Percentiles rank a stretch among this genome's conserved stretches.
These are phyloP conservation scores for Cladophialophora psammophila DNA, from an alignment of 2,329 filamentous ascomycete genomes.

Conservation along the genomic window DNA sequence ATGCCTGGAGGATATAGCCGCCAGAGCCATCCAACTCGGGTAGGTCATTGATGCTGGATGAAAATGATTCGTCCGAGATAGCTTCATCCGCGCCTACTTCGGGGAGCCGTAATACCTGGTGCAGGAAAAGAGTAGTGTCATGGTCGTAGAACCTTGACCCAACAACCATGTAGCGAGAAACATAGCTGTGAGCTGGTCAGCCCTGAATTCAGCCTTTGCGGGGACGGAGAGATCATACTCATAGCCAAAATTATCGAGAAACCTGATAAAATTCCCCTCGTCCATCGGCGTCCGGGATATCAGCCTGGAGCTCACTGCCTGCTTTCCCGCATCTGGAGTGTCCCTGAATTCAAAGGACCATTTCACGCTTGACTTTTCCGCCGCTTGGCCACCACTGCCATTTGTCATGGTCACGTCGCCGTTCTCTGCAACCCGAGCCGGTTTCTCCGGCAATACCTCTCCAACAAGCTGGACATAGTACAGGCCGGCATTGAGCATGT, in stretches of 20 bases:
- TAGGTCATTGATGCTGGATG: conserved; percentile 51
- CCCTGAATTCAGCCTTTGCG: conserved; percentile 3
- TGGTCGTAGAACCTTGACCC: conserved; percentile 66
- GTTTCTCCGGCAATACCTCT: conserved; percentile 41
- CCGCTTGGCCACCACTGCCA: conserved; percentile 10
- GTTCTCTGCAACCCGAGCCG: conserved; percentile 6
- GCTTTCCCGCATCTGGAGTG: conserved; percentile 59
- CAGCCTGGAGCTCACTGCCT: conserved; percentile 61
- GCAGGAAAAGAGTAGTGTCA: conserved; percentile 64
- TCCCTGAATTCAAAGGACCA: conserved; percentile 59
- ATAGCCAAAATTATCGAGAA: conserved; percentile 62
- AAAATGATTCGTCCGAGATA: conserved; percentile 42
- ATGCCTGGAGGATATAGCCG: conserved; percentile 65
- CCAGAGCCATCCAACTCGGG: conserved; percentile 63
- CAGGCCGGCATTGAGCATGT: conserved; percentile 59
- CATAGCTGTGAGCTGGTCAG: conserved; percentile 53
- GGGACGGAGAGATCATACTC: conserved; percentile 50
- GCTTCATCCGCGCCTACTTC: conserved; percentile 44
- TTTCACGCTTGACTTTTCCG: conserved; percentile 20
- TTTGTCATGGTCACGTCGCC: conserved; percentile 27
- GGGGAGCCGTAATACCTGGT: conserved; percentile 61
- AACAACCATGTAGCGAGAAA: conserved; percentile 64
- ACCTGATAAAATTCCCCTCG: conserved; percentile 57
- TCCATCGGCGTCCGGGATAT: conserved; percentile 58
- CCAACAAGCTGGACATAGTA: conserved; percentile 63